Conservation (phyloP, 371 early-diverging fungal species). For the Mortierella sp. region DNA sequence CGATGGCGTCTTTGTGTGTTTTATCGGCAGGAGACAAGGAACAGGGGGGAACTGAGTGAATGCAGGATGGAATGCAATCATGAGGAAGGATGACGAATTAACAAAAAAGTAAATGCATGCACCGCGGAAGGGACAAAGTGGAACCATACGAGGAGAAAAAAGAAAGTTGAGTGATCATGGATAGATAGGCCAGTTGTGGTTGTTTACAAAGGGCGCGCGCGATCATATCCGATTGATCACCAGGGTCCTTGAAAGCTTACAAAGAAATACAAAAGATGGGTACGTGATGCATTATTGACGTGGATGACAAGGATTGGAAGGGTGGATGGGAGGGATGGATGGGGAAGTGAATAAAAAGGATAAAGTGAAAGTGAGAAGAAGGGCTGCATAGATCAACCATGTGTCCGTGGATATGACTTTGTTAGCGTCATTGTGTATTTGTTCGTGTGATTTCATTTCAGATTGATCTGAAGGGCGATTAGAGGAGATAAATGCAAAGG, state of each 20-base stretch:
- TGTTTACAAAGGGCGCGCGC: background rate
- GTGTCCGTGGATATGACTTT: conserved; percentile 4
- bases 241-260: background rate
- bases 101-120: background rate
- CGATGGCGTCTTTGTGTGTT: background rate
- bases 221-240: background rate
- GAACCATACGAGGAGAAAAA: too few species aligned
- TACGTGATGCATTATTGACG: background rate
- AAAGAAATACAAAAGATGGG: background rate
- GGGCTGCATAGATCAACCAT: background rate
- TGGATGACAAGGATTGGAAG: background rate
- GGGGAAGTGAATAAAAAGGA: background rate
- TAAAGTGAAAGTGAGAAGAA: background rate
- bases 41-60: background rate
- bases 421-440: background rate
- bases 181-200: background rate
- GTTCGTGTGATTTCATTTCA: background rate
- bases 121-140: background rate
- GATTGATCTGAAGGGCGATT: background rate
- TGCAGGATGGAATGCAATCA: background rate
- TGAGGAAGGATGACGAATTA: background rate
- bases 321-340: background rate
- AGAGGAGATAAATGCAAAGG: background rate
- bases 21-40: background rate
- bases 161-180: background rate